A percentile compares a stretch with the other conserved stretches of the same genome.
Conservation (phyloP, 2,329 filamentous ascomycete genomes). For the Trichoderma sp. region DNA sequence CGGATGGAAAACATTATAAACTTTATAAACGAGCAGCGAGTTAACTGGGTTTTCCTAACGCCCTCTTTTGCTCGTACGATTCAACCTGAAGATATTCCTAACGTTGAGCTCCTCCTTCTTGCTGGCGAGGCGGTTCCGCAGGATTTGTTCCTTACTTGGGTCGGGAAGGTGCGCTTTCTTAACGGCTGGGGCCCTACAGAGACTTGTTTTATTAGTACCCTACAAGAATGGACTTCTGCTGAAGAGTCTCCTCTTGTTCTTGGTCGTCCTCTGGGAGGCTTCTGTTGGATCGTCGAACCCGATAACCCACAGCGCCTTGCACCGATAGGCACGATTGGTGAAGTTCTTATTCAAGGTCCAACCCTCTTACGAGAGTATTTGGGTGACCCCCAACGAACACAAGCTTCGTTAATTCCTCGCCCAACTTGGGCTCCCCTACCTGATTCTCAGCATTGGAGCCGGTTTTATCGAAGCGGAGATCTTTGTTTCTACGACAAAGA, state of each 20-base stretch:
- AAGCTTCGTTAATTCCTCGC: background rate
- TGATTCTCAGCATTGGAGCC: background rate
- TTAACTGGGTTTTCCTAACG: background rate
- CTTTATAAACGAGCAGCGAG: background rate
- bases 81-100: background rate
- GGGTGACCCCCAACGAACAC: background rate
- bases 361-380: background rate
- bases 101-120: conserved; percentile 5
- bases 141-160: conserved; percentile 13
- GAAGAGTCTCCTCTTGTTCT: background rate
- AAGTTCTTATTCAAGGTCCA: background rate
- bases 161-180: conserved; percentile 12
- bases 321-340: background rate
- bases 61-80: background rate
- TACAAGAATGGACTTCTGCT: background rate
- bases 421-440: conserved; percentile 33
- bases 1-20: background rate
- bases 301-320: background rate
- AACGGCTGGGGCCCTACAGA: conserved; percentile 24
- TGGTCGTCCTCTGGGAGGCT: background rate
- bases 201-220: background rate
- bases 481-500: conserved; percentile 38
- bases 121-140: conserved; percentile 15
- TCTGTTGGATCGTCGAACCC: conserved; percentile 10
- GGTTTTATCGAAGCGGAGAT: conserved; percentile 46